Conservation (phyloP, 441 rosid genomes). For the Brassica balearica region DNA sequence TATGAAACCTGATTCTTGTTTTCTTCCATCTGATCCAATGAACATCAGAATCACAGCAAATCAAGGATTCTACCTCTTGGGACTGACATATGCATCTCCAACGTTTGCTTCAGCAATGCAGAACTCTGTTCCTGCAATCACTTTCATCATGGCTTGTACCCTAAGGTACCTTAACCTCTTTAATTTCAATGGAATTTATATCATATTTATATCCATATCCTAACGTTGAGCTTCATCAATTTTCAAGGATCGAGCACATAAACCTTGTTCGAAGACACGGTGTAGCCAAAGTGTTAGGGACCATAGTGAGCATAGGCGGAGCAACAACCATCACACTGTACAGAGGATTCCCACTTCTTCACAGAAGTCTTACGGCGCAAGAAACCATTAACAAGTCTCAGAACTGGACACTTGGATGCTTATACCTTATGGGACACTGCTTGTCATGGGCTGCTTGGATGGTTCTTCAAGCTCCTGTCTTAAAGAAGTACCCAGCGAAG, state of each 20-base stretch:
- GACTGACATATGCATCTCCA: conserved; percentile 66
- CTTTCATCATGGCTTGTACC: conserved; percentile 70
- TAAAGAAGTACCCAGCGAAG: conserved; percentile 73
- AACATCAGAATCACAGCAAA: conserved; percentile 67
- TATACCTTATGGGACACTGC: conserved; percentile 70
- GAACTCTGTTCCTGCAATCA: conserved; percentile 76
- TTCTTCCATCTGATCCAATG: not conserved
- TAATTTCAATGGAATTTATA: too few relatives aligned
- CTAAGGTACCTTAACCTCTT: conserved; percentile 51
- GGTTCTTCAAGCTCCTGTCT: conserved; percentile 70
- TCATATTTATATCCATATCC: not conserved
- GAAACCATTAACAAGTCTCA: conserved; percentile 39
- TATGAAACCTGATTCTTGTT: not conserved
- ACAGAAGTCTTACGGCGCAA: conserved; percentile 15
- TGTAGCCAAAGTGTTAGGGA: conserved; percentile 68
- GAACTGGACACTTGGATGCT: conserved; percentile 74
- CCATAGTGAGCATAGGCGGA: conserved; percentile 64
- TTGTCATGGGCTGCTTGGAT: conserved; percentile 79
- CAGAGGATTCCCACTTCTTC: conserved; percentile 66
- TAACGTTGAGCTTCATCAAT: not conserved
- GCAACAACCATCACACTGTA: conserved; percentile 71
- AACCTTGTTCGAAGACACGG: conserved; percentile 60
- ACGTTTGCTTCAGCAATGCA: conserved; percentile 86
- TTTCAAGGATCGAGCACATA: conserved; percentile 55
- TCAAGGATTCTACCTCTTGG: conserved; percentile 76